Conservation (phyloP, 257 asterid genomes). For the Fraxinus americana region DNA sequence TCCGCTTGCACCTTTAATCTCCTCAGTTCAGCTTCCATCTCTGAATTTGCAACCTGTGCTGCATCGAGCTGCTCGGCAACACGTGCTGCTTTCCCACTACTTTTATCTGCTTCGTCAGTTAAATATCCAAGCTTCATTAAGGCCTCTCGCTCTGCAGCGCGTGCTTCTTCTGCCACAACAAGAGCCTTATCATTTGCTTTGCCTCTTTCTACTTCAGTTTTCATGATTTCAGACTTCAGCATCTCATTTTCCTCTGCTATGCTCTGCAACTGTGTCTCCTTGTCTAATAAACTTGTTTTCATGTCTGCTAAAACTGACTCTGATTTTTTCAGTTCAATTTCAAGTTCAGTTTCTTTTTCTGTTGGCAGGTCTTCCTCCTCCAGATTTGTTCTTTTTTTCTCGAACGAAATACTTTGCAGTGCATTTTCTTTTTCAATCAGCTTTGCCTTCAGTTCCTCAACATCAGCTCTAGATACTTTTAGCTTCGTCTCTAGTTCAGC, state of each 20-base stretch:
- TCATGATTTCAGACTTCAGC: slow-evolving; percentile 58
- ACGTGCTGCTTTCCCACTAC: slow-evolving; percentile 48
- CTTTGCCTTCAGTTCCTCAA: slow-evolving; percentile 49
- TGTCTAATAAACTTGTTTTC: slow-evolving; percentile 44
- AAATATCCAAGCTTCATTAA: slow-evolving; percentile 59
- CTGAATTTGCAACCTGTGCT: slow-evolving; percentile 64
- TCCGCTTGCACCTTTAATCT: slow-evolving; percentile 84
- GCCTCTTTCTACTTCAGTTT: slow-evolving; percentile 42
- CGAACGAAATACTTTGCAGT: slow-evolving; percentile 24
- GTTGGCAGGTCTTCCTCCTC: slow-evolving; percentile 24
- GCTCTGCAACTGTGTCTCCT: slow-evolving; percentile 51
- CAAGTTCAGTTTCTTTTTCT: slow-evolving; percentile 34
- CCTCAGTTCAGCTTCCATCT: slow-evolving; percentile 80
- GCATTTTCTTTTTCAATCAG: slow-evolving; percentile 44
- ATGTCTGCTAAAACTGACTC: slow-evolving; percentile 49
- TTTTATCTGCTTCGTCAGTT: slow-evolving; percentile 73
- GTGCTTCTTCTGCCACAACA: slow-evolving; percentile 50
- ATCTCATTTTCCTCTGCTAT: slow-evolving; percentile 56
- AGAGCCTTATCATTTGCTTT: slow-evolving; percentile 45
- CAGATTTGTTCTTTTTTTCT: slow-evolving; percentile 28
- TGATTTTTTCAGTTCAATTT: slow-evolving; percentile 33
- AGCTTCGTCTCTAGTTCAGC: slow-evolving; percentile 56
- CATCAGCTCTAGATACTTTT: slow-evolving; percentile 41
- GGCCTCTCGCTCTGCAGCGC: slow-evolving; percentile 68
- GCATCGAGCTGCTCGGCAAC: slow-evolving; percentile 73